Evolutionary conservation across 805 yeast species (phyloP).

Genomic region (Saccharomycopsis sp.): DNA sequence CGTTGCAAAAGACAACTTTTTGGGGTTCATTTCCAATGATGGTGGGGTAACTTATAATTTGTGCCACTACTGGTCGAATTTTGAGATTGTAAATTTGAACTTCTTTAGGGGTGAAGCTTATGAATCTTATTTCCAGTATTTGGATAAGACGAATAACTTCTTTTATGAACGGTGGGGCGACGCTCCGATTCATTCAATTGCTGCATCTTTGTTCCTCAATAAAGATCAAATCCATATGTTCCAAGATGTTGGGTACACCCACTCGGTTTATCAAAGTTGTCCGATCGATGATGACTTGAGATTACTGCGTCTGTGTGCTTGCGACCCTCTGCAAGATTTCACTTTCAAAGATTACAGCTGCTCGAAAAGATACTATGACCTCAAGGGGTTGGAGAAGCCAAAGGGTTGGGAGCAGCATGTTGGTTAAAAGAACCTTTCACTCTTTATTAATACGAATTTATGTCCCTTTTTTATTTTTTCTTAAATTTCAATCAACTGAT

Average conservation of each 20-base stretch:
- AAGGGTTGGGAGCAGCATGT: conserved; percentile 52
- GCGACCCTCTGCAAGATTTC: conserved; percentile 64
- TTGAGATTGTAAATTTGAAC: conserved; percentile 69
- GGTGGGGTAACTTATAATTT: conserved; percentile 63
- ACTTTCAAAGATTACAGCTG: conserved; percentile 66
- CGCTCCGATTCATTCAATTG: conserved; percentile 81
- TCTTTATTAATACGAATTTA: neutral
- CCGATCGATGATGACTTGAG: conserved; percentile 61
- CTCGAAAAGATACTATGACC: conserved; percentile 48
- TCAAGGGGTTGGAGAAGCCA: conserved; percentile 45
- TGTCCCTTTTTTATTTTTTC: neutral
- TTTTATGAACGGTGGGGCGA: conserved; percentile 92
- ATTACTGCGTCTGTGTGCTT: conserved; percentile 53
- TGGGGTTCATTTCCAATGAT: conserved; percentile 67
- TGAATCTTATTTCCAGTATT: conserved; percentile 51
- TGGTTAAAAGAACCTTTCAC: neutral
- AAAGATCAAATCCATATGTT: conserved; percentile 62
- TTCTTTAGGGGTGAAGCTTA: conserved; percentile 70
- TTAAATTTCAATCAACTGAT: neutral
- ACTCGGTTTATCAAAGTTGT: conserved; percentile 67
- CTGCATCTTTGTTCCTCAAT: conserved; percentile 62
- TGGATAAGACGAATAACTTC: conserved; percentile 70
- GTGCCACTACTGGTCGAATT: conserved; percentile 85
- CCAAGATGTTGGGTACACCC: conserved; percentile 72
- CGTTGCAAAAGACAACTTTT: conserved; percentile 50